phyloP scores from a whole-genome alignment of 2,329 filamentous ascomycete genomes.

The Penicillium sumatraense region DNA sequence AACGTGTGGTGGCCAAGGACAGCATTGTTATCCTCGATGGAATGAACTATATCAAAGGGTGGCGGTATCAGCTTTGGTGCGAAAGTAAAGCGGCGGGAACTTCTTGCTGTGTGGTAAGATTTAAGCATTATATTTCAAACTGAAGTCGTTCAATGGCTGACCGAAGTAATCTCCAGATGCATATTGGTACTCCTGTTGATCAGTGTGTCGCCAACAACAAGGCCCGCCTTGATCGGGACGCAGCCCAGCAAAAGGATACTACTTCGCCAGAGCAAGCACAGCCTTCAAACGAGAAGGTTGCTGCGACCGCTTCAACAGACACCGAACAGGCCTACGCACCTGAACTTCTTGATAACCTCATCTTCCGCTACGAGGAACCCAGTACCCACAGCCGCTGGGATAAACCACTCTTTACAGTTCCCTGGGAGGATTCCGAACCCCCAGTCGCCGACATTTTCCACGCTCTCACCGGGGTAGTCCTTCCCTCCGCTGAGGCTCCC shows the following conservation, averaged over 20 bases:
- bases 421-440: conserved; percentile 59
- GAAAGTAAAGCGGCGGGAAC: conserved; percentile 68
- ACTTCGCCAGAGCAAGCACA: conserved; percentile 2
- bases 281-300: background rate
- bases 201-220: conserved; percentile 61
- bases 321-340: conserved; percentile 53
- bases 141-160: conserved; percentile 3
- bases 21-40: conserved; percentile 67
- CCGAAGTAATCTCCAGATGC: conserved; percentile 48
- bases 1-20: conserved; percentile 61
- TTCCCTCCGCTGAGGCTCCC: conserved; percentile 27
- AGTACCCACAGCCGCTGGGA: conserved; percentile 69
- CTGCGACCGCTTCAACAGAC: conserved; percentile 7
- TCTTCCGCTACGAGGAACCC: conserved; percentile 71
- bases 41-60: conserved; percentile 72
- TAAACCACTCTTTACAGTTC: conserved; percentile 67
- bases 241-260: conserved; percentile 6
- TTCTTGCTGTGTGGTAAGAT: conserved; percentile 63
- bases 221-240: conserved; percentile 32
- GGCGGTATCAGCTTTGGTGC: conserved; percentile 69
- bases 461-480: conserved; percentile 50
- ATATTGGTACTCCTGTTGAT: conserved; percentile 61
- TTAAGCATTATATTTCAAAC: background rate
- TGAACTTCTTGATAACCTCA: conserved; percentile 65
- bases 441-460: conserved; percentile 66